Conservation (phyloP, 2,329 filamentous ascomycete genomes). For the Pseudomassariella vexata region DNA sequence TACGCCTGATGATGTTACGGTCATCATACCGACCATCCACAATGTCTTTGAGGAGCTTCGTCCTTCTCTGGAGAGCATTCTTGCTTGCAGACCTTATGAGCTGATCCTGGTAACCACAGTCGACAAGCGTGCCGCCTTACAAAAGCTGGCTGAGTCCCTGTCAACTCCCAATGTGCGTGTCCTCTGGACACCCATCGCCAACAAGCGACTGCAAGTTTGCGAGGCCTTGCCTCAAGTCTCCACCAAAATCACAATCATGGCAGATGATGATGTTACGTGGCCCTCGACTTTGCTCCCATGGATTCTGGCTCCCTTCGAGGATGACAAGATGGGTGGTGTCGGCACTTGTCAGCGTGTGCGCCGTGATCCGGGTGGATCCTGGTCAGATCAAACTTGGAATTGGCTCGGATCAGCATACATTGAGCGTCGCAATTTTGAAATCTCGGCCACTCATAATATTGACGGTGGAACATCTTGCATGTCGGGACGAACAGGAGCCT, state of each 20-base stretch:
- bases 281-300: conserved; percentile 79
- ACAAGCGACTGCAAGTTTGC: conserved; percentile 92
- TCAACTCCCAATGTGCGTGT: conserved; percentile 61
- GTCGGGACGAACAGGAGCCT: conserved; percentile 88
- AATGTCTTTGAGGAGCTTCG: conserved; percentile 79
- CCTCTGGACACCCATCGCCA: conserved; percentile 75
- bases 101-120: conserved; percentile 84
- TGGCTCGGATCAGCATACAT: conserved; percentile 91
- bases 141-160: conserved; percentile 59
- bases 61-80: conserved; percentile 72
- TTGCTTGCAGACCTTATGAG: conserved; percentile 63
- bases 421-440: conserved; percentile 92
- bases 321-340: conserved; percentile 77
- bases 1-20: conserved; percentile 79
- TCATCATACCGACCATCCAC: conserved; percentile 90
- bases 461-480: conserved; percentile 96
- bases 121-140: conserved; percentile 65
- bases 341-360: conserved; percentile 85
- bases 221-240: conserved; percentile 79
- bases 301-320: conserved; percentile 90
- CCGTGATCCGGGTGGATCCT: conserved; percentile 56
- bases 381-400: conserved; percentile 66
- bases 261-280: conserved; percentile 95
- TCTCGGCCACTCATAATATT: conserved; percentile 89
- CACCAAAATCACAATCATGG: conserved; percentile 83